These are phyloP conservation scores for Coniochaeta prunicola DNA, from an alignment of 2,329 filamentous ascomycete species.

Conservation along the genomic window DNA sequence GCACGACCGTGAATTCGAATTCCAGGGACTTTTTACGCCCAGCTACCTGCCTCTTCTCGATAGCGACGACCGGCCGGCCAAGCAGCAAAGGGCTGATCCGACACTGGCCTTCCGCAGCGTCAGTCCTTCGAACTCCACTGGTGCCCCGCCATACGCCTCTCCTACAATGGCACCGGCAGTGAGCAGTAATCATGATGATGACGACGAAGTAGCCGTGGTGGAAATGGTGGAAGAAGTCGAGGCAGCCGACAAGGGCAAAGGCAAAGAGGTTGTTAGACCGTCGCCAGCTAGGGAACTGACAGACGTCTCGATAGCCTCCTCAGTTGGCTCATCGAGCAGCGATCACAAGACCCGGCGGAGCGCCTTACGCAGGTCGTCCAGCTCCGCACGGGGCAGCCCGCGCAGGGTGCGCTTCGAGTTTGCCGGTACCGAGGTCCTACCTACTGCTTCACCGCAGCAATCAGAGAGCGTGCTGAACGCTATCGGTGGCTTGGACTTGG, in stretches of 20 bases:
- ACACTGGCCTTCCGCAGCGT: background rate
- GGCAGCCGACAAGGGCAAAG: background rate
- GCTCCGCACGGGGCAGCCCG: conserved; percentile 45
- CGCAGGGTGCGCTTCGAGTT: conserved; percentile 57
- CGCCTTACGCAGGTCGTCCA: conserved; percentile 50
- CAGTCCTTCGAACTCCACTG: background rate
- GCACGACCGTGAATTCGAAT: conserved; percentile 50
- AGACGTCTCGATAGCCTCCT: conserved; percentile 40
- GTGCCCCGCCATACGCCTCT: background rate
- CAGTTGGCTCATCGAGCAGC: conserved; percentile 45
- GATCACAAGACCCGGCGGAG: conserved; percentile 40
- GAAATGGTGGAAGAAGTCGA: background rate
- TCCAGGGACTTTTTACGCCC: conserved; percentile 57
- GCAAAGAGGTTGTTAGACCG: conserved; percentile 9
- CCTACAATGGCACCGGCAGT: background rate
- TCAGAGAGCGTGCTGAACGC: conserved; percentile 2
- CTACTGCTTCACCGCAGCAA: conserved; percentile 41
- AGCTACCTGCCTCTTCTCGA: conserved; percentile 56
- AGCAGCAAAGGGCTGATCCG: background rate
- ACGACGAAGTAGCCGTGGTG: background rate
- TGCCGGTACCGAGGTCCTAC: conserved; percentile 51
- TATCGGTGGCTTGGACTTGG: conserved; percentile 3
- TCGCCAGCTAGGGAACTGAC: conserved; percentile 31
- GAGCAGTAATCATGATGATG: background rate
- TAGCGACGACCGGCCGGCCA: conserved; percentile 22